These are phyloP conservation scores for Dendrobium huoshanense DNA, from an alignment of 106 monocot genomes.

Conservation along the genomic window DNA sequence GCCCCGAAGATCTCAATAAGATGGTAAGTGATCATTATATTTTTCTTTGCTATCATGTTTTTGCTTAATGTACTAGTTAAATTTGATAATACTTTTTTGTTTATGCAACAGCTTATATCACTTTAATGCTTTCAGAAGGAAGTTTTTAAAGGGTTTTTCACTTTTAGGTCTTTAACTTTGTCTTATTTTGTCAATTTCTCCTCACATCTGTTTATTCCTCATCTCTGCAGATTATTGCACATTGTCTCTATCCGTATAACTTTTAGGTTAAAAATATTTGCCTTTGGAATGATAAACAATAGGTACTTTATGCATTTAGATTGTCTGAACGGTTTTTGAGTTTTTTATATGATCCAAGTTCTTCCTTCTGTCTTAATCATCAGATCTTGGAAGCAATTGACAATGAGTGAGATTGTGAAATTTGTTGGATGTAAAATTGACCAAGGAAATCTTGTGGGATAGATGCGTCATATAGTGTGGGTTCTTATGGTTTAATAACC, in stretches of 20 bases:
- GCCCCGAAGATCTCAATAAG: slow-evolving; percentile 76
- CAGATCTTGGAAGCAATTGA: background rate
- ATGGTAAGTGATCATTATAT: slow-evolving; percentile 46
- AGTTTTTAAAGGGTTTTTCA: background rate
- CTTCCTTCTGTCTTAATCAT: background rate
- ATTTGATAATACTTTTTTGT: background rate
- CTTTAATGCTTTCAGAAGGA: background rate
- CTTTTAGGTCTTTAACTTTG: background rate
- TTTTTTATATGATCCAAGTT: background rate
- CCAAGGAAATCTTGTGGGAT: background rate
- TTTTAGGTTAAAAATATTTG: background rate
- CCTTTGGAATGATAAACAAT: background rate
- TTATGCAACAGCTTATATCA: background rate
- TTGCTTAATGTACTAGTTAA: background rate
- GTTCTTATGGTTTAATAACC: no score
- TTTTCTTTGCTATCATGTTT: background rate
- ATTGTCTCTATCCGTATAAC: background rate
- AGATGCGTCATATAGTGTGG: background rate
- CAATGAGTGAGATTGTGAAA: background rate
- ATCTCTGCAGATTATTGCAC: no score
- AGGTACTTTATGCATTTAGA: background rate
- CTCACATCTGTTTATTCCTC: no score
- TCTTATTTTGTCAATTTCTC: background rate
- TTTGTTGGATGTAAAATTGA: background rate
- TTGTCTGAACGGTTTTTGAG: background rate